phyloP scores from a whole-genome alignment of 2,329 filamentous ascomycete genomes.

The Calonectria montana region DNA sequence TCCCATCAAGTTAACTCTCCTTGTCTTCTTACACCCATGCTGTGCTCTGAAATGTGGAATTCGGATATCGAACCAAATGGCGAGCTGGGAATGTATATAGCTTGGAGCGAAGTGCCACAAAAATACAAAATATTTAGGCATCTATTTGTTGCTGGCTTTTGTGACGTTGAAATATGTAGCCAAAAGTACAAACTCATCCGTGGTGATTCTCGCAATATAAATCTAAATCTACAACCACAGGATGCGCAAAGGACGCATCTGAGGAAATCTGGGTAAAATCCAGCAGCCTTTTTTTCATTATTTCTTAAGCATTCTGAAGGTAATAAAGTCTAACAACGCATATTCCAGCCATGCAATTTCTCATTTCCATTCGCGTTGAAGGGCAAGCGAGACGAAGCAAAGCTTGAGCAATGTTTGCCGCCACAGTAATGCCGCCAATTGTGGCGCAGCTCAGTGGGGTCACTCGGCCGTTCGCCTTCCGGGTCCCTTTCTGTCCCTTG shows the following conservation, averaged over 20 bases:
- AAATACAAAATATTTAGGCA: constrained; percentile 33
- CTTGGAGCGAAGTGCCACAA: constrained; percentile 37
- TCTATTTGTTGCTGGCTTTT: neutral
- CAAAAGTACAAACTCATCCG: neutral
- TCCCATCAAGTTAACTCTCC: constrained; percentile 31
- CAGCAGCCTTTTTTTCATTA: neutral
- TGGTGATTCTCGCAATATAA: neutral
- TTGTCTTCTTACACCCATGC: constrained; percentile 29
- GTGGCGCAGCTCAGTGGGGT: constrained; percentile 22
- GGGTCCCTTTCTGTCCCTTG: neutral
- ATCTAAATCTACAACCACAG: neutral
- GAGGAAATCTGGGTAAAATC: neutral
- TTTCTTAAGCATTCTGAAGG: no score
- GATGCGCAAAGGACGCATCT: neutral
- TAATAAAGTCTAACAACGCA: neutral
- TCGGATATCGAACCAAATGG: constrained; percentile 36
- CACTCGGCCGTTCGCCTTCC: neutral
- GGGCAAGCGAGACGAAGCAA: neutral
- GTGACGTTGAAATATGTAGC: neutral
- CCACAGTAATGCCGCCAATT: neutral
- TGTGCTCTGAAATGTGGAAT: constrained; percentile 28
- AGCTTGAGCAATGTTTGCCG: neutral
- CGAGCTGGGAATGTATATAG: constrained; percentile 38
- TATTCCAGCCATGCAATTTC: neutral
- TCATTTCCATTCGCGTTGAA: neutral